Percentiles rank a stretch among this genome's conserved stretches.
phyloP scores from a whole-genome alignment of 2,329 filamentous ascomycete species.

The Diaporthe batatas region DNA sequence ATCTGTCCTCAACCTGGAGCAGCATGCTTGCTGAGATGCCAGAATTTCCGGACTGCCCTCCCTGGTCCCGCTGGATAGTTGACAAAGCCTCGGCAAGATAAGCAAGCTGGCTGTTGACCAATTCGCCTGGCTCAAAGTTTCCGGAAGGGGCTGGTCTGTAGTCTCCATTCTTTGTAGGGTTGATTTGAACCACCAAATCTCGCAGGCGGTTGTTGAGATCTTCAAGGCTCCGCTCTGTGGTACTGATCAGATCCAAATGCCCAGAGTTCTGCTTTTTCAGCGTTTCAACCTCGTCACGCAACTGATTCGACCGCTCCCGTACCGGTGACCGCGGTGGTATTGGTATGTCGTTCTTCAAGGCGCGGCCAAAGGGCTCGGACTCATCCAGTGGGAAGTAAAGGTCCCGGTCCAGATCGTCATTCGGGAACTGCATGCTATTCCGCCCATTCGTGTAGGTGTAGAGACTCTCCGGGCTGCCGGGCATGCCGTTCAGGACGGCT shows the following conservation, averaged over 20 bases:
- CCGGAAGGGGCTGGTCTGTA: slow-evolving; percentile 60
- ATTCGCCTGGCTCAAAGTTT: slow-evolving; percentile 58
- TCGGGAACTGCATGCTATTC: slow-evolving; percentile 67
- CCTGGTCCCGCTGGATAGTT: slow-evolving; percentile 70
- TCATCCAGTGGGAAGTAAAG: slow-evolving; percentile 79
- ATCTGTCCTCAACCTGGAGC: slow-evolving; percentile 64
- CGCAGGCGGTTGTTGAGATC: slow-evolving; percentile 66
- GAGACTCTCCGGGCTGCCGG: slow-evolving; percentile 82
- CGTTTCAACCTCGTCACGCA: slow-evolving; percentile 58
- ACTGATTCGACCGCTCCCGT: slow-evolving; percentile 65
- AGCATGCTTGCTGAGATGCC: slow-evolving; percentile 46
- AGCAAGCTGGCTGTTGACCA: slow-evolving; percentile 71
- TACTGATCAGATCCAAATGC: slow-evolving; percentile 66
- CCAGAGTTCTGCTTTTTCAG: slow-evolving; percentile 53
- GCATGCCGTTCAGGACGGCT: slow-evolving; percentile 68
- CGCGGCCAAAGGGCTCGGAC: slow-evolving; percentile 61
- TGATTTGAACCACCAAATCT: slow-evolving; percentile 51
- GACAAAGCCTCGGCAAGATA: slow-evolving; percentile 78
- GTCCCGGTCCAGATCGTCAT: slow-evolving; percentile 78
- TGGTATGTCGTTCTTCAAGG: slow-evolving; percentile 62
- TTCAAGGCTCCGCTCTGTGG: slow-evolving; percentile 76
- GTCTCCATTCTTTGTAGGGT: slow-evolving; percentile 66
- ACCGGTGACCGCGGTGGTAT: slow-evolving; percentile 71
- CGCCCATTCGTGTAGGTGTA: slow-evolving; percentile 76
- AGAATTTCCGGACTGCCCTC: slow-evolving; percentile 52